Percentiles rank a stretch among this genome's conserved stretches.
These are phyloP conservation scores for Globisporangium yorkense DNA, from an alignment of 352 stramenopile species.

Conservation along the genomic window DNA sequence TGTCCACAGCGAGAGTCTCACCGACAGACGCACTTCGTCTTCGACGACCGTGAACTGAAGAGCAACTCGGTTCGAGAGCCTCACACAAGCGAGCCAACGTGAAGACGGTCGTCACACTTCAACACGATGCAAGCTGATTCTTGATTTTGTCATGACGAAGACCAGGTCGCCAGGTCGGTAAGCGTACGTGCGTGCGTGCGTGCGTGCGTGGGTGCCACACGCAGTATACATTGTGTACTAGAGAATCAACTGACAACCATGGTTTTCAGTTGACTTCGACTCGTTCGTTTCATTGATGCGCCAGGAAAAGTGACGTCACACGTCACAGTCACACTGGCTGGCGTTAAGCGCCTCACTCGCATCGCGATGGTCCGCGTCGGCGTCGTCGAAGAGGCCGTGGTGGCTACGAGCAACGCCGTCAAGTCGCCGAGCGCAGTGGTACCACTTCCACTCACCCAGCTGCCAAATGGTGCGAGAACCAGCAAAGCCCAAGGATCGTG, in stretches of 20 bases:
- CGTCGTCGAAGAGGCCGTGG: not conserved
- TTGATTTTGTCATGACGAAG: too few species aligned
- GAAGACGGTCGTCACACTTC: not conserved
- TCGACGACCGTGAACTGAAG: conserved; percentile 4
- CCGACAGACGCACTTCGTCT: not conserved
- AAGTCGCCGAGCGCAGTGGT: not conserved
- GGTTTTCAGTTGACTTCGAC: too few species aligned
- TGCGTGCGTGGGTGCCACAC: too few species aligned
- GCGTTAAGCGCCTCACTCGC: too few species aligned
- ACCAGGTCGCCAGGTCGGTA: too few species aligned
- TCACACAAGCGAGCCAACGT: too few species aligned
- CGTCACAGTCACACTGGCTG: not conserved
- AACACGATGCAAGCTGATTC: not conserved
- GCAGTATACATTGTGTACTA: too few species aligned
- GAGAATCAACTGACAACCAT: too few species aligned
- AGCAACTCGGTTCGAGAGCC: too few species aligned
- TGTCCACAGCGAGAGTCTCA: not conserved
- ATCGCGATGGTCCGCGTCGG: conserved; percentile 6
- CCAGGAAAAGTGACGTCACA: not conserved
- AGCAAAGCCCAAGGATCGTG: not conserved
- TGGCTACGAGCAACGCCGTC: not conserved
- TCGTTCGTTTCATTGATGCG: not conserved
- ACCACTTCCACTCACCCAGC: not conserved
- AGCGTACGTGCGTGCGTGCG: too few species aligned
- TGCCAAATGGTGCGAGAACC: not conserved